Base-by-base conservation (phyloP, 2,329 filamentous ascomycete genomes). In the Xylariaceae sp. region DNA sequence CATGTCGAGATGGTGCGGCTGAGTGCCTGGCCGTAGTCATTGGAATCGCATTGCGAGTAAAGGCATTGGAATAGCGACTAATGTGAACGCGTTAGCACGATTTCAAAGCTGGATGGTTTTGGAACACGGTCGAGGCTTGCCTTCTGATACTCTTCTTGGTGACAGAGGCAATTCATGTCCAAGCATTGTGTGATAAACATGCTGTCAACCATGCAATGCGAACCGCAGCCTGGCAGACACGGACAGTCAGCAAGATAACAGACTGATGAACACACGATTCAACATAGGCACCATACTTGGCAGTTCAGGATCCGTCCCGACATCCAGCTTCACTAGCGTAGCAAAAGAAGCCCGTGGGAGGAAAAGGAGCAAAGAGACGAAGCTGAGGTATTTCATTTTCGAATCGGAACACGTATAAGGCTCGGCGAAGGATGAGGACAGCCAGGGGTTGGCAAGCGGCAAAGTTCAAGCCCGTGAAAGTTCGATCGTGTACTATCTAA, bases 1-100 rank as follows among this genome's bases (percentile, higher is more conserved):
- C 66, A 68, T 3, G 62, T 60, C 2, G 58, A 59, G 47, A 69
- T 67, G 0, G 64, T 67, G 47, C 65, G 59, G 32, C 61, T 60
- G 5, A 69, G 62, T 12, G 66, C 64, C 9, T 59, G 56, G 34
- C 66, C 66, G 47, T 69, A 69, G 13, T 65, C 53, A 19, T 50
- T 51, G 9, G 63, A 54, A 49, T 68, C 67, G 54, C 67, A 69
- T 56, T 69, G 67, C 0, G 65, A 65, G 43, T 67, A 67, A n/a
- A 69, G 64, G 21, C 67, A 67, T 39, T 67, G 65, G 45, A 67
- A 68, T 18, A 68, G 61, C 2, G 65, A 64, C 66, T 69, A 1
- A 8, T 22, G 2, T 2, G 42, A 51, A 15, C 47, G 10, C 21
- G 49, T 49, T 44, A 51, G 47, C 15, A 26, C 37, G 15, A 13